phyloP scores from a whole-genome alignment of 192 early-diverging fungal species.

The Thoreauomyces humboldtii region DNA sequence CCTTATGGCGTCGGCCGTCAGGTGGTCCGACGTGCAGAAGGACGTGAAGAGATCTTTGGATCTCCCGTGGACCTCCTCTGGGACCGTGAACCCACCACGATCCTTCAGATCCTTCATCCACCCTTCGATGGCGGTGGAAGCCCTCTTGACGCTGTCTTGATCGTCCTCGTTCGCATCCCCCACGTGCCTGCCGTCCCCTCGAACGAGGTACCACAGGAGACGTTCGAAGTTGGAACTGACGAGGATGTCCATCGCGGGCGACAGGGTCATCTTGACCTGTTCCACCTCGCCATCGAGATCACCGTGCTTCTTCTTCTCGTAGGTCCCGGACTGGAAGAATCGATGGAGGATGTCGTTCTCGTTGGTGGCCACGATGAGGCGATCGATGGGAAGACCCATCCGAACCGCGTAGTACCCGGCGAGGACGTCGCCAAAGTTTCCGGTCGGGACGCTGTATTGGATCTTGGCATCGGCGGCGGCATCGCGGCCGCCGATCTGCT shows the following conservation, averaged over 20 bases:
- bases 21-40: constrained; percentile 65
- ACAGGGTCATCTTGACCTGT: constrained; percentile 70
- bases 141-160: constrained; percentile 29
- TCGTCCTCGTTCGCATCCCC: constrained; percentile 7
- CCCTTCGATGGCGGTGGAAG: constrained; percentile 22
- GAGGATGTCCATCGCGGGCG: constrained; percentile 98
- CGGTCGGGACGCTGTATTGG: constrained; percentile 88
- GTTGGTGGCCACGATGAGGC: constrained; percentile 91
- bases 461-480: constrained; percentile 21
- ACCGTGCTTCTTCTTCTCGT: constrained; percentile 67
- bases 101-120: constrained; percentile 82
- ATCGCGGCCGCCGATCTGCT: not conserved
- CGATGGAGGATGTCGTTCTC: constrained; percentile 95
- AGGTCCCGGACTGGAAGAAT: constrained; percentile 83
- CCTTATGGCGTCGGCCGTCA: constrained; percentile 74
- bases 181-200: constrained; percentile 27
- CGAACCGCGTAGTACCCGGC: constrained; percentile 89
- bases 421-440: constrained; percentile 92
- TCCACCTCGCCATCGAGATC: too few relatives aligned
- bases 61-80: constrained; percentile 54
- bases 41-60: constrained; percentile 75
- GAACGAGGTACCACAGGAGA: constrained; percentile 79
- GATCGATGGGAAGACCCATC: constrained; percentile 86
- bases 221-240: constrained; percentile 98
- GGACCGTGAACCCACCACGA: constrained; percentile 70